These are phyloP conservation scores for Boletellus sp. DNA, from an alignment of 768 basidiomycete genomes.

Conservation along the genomic window DNA sequence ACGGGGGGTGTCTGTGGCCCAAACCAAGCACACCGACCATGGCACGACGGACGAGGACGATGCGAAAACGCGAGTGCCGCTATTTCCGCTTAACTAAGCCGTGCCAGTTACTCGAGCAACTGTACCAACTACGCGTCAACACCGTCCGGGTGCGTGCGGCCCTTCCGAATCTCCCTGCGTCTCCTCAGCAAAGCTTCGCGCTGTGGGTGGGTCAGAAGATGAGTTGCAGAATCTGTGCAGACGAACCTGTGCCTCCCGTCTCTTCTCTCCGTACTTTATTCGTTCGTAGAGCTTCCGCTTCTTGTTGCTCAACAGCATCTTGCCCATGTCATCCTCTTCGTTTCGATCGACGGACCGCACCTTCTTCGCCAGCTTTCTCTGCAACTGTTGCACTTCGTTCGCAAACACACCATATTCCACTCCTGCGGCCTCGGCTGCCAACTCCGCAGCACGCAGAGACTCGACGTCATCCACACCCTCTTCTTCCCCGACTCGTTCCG, in stretches of 20 bases:
- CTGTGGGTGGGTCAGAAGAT: constrained; percentile 36
- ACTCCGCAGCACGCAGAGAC: constrained; percentile 78
- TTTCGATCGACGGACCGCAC: constrained; percentile 35
- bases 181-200: constrained; percentile 58
- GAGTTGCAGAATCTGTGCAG: not conserved
- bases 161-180: constrained; percentile 47
- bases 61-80: constrained; percentile 1
- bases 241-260: constrained; percentile 75
- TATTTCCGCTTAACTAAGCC: constrained; percentile 12
- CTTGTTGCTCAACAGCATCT: constrained; percentile 97
- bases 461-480: constrained; percentile 51
- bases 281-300: constrained; percentile 91
- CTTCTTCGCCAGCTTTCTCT: constrained; percentile 36
- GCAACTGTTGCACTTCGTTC: constrained; percentile 63
- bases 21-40: constrained; percentile 41
- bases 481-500: constrained; percentile 18
- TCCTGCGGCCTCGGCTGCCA: constrained; percentile 88
- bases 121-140: constrained; percentile 17
- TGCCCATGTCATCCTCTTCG: constrained; percentile 81
- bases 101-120: no score
- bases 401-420: constrained; percentile 78
- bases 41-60: constrained; percentile 4
- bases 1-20: constrained; percentile 33
- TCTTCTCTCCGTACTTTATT: constrained; percentile 83
- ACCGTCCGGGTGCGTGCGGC: constrained; percentile 32